Conservation (phyloP, 139 green algal species). For the Tetraselmis striata region DNA sequence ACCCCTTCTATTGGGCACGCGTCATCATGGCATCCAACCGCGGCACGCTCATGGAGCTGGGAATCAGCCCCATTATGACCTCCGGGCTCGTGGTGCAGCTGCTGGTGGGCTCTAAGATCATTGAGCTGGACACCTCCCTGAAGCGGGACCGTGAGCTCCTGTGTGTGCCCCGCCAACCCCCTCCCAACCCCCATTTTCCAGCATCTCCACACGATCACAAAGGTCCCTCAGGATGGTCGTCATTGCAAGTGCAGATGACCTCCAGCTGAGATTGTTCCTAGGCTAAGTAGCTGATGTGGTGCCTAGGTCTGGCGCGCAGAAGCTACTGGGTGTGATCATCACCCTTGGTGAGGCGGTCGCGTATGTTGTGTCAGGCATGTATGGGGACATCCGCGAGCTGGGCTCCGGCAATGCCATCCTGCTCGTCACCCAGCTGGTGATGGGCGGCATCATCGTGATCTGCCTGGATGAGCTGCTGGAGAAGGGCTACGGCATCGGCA, state of each 20-base stretch:
- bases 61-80: conserved; percentile 95
- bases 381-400: conserved; percentile 91
- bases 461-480: conserved; percentile 97
- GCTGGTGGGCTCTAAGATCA: conserved; percentile 92
- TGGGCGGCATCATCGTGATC: conserved; percentile 97
- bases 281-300: background rate
- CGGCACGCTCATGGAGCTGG: conserved; percentile 97
- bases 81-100: conserved; percentile 97
- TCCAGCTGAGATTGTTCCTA: background rate
- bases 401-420: conserved; percentile 85
- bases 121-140: conserved; percentile 95
- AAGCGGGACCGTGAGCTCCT: conserved; percentile 93
- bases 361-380: conserved; percentile 99
- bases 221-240: no score
- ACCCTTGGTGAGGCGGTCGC: conserved; percentile 97
- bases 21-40: conserved; percentile 97
- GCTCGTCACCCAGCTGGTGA: conserved; percentile 96
- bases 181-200: background rate
- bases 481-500: conserved; percentile 96
- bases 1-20: conserved; percentile 97
- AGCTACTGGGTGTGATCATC: conserved; percentile 97
- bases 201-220: background rate
- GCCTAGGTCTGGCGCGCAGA: conserved; percentile 83
- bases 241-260: no score
- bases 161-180: conserved; percentile 20